A percentile compares a stretch with the other conserved stretches of the same genome.
Evolutionary conservation across 495 filamentous ascomycete species (phyloP).

Genomic region (Aspergillus egyptiacus): DNA sequence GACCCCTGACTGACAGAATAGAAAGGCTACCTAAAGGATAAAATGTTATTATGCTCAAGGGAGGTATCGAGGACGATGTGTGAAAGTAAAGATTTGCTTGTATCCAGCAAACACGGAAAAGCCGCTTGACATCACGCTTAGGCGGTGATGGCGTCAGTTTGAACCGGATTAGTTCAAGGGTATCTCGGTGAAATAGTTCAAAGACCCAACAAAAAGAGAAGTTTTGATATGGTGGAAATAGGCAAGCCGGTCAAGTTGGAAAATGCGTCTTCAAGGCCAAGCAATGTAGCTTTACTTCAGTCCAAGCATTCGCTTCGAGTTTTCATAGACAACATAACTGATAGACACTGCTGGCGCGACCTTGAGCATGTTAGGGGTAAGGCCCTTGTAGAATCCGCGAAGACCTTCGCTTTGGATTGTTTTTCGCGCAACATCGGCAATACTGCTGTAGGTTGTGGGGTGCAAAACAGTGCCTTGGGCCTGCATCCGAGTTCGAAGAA

Average conservation of each 20-base stretch:
- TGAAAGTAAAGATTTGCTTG: constrained; percentile 5
- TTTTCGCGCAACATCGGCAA: constrained; percentile 76
- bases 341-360: constrained; percentile 96
- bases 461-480: constrained; percentile 90
- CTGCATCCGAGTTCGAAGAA: constrained; percentile 88
- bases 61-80: neutral
- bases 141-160: constrained; percentile 1
- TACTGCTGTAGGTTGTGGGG: constrained; percentile 82
- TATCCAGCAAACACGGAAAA: constrained; percentile 1
- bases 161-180: constrained; percentile 19
- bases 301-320: constrained; percentile 73
- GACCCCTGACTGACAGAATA: neutral
- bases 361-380: constrained; percentile 94
- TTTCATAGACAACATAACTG: constrained; percentile 96
- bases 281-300: constrained; percentile 45
- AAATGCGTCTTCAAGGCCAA: neutral
- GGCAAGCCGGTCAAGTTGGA: neutral
- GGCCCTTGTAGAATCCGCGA: constrained; percentile 85
- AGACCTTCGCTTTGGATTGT: constrained; percentile 80
- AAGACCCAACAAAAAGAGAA: constrained; percentile 13
- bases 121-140: constrained; percentile 10
- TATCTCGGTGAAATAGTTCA: constrained; percentile 26
- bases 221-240: neutral
- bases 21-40: neutral
- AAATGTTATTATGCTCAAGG: neutral